phyloP scores from a whole-genome alignment of 148 eudicot species.

The Tetragonia tetragonoides region DNA sequence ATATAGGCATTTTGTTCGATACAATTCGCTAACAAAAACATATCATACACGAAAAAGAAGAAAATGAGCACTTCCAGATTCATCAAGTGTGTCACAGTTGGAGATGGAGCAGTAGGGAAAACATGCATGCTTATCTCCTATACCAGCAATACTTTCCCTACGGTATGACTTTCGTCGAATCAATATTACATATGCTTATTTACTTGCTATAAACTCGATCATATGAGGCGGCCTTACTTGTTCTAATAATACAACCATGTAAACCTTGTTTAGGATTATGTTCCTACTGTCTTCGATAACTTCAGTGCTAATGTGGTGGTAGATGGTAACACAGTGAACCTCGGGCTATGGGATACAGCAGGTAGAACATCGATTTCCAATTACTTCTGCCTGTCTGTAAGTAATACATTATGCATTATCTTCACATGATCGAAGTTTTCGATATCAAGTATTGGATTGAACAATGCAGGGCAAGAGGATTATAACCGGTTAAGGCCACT shows the following conservation, averaged over 20 bases:
- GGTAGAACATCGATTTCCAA: slow-evolving; percentile 17
- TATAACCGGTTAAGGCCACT: slow-evolving; percentile 77
- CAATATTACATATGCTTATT: no score
- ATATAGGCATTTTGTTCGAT: neutral
- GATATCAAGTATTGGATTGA: neutral
- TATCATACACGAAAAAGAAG: neutral
- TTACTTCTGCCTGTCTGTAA: neutral
- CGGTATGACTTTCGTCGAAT: slow-evolving; percentile 8
- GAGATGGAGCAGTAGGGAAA: slow-evolving; percentile 38
- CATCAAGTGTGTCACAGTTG: slow-evolving; percentile 37
- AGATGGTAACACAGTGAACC: slow-evolving; percentile 57
- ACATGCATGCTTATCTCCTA: slow-evolving; percentile 24
- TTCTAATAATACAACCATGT: no score
- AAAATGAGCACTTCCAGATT: slow-evolving; percentile 29
- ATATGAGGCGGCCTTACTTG: no score
- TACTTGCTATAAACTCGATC: no score
- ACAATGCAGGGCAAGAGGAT: slow-evolving; percentile 69
- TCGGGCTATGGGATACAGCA: slow-evolving; percentile 72
- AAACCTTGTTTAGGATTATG: slow-evolving; percentile 53
- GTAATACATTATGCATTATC: neutral
- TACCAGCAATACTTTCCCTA: slow-evolving; percentile 31
- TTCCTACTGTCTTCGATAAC: slow-evolving; percentile 66
- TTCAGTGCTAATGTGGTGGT: slow-evolving; percentile 68
- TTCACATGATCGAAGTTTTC: neutral
- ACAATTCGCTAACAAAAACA: neutral